phyloP scores from a whole-genome alignment of 306 rosid species.

The Geum urbanum region DNA sequence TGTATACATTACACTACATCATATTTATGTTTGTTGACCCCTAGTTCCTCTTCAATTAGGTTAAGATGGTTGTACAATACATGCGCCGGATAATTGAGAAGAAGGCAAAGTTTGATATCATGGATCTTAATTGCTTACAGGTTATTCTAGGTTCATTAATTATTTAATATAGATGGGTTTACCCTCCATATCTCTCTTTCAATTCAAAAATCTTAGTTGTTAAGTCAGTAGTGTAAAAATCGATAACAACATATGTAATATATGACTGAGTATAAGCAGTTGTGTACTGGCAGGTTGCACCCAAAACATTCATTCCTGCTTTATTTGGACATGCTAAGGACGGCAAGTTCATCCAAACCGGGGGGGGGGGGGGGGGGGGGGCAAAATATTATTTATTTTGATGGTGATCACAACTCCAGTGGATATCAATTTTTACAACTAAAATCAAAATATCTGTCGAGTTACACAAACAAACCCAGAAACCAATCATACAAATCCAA shows the following conservation, averaged over 20 bases:
- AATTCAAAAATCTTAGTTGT: neutral
- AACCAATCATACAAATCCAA: neutral
- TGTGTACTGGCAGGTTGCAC: conserved; percentile 60
- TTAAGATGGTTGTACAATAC: conserved; percentile 89
- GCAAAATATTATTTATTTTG: too few relatives aligned
- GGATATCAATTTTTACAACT: neutral
- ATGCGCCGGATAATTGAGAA: conserved; percentile 86
- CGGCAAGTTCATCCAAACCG: conserved; percentile 72
- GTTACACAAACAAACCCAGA: neutral
- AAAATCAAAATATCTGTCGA: neutral
- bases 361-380: too few relatives aligned
- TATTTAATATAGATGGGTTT: conserved; percentile 15
- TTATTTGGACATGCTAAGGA: conserved; percentile 86
- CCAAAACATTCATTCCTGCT: conserved; percentile 81
- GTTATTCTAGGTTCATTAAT: conserved; percentile 52
- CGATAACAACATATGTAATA: too few relatives aligned
- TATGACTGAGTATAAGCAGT: neutral
- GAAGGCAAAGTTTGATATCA: conserved; percentile 93
- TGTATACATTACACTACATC: too few relatives aligned
- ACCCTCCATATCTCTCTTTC: neutral
- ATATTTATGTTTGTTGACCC: conserved; percentile 12
- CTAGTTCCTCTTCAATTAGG: conserved; percentile 41
- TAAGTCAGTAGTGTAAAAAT: too few relatives aligned
- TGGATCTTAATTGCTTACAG: conserved; percentile 86
- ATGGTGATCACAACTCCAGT: too few relatives aligned